Percentiles rank a stretch among this genome's conserved stretches.
These are phyloP conservation scores for Noccaea bulbosa DNA, from an alignment of 345 rosid genomes.

Conservation along the genomic window DNA sequence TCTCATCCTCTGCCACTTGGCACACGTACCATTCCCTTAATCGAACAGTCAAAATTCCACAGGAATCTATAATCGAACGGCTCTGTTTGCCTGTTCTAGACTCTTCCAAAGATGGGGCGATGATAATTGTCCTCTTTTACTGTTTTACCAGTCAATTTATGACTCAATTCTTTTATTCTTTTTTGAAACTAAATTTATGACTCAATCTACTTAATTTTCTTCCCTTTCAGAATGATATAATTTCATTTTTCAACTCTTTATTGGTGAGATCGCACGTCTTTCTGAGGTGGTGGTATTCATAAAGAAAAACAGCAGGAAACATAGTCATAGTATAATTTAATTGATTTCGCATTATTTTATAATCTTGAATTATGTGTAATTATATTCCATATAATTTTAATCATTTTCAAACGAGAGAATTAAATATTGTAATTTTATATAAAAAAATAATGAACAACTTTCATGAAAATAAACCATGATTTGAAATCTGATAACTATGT, in stretches of 20 bases:
- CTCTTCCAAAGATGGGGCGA: slow-evolving; percentile 48
- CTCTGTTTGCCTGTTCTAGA: slow-evolving; percentile 54
- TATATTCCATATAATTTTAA: not conserved
- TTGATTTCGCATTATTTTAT: slow-evolving; percentile 1
- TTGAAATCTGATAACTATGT: not conserved
- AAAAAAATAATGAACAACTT: no score
- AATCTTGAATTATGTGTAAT: slow-evolving; percentile 17
- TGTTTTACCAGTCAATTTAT: slow-evolving; percentile 34
- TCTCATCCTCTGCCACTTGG: slow-evolving; percentile 12
- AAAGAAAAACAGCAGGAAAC: not conserved
- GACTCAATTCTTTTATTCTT: not conserved
- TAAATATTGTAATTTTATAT: not conserved
- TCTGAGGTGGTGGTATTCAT: slow-evolving; percentile 16
- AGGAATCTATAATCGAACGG: slow-evolving; percentile 55
- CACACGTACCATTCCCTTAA: slow-evolving; percentile 19
- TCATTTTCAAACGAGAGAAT: not conserved
- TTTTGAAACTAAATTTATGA: not conserved
- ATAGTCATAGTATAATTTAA: not conserved
- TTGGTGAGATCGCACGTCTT: slow-evolving; percentile 39
- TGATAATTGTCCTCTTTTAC: slow-evolving; percentile 11
- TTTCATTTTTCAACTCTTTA: slow-evolving; percentile 21
- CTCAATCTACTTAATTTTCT: not conserved
- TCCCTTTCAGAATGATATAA: not conserved
- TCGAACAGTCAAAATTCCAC: slow-evolving; percentile 45
- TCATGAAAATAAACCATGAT: no score